Evolutionary conservation across 2,329 filamentous ascomycete genomes (phyloP), one percentile per base, ranked within the genome.

Genomic region (Aphanocladium album): DNA sequence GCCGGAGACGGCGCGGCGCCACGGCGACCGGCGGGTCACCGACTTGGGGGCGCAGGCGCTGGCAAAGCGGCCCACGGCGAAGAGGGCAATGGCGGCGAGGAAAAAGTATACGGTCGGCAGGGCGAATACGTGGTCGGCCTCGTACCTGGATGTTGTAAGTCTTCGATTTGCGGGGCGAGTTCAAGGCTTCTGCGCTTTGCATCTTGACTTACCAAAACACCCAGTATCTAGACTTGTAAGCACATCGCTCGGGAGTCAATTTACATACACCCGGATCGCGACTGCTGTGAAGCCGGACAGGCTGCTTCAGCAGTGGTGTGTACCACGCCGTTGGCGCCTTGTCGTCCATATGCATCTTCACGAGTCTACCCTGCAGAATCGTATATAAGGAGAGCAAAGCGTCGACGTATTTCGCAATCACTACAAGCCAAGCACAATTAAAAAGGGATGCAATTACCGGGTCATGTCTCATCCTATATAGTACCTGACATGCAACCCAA

Each of bases 61-160:
- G 14, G 65, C 64, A 19, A 76, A 60, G 17, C 77, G 65, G 3
- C 71, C 69, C 19, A 83, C 67, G 25, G 76, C 68, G 63, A 82
- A 84, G 14, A 83, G 61, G 1, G 74, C 72, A 57, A 84, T 79
- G n/a, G 71, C 68, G 0, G 73, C 72, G 64, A 80, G 72, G 68
- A 84, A 79, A 64, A 85, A 81, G 49, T 80, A 82, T 3, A 83
- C 70, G 0, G 82, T 83, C 7, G 76, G 75, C 4, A 84, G 68
- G 0, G 77, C 79, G 64, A 79, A 85, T 39, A 79, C 76, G 63
- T 80, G 76, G 65, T 85, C 83, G 23, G 82, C 78, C 60, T 81
- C 69, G 39, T 63, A 67, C 71, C 56, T 63, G 19, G 14, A 30
- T 39, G 14, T n/a, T 45, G 47, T 45, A 7, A 59, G 47, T 35